These are phyloP conservation scores for Periconia sp. DNA, from an alignment of 2,329 filamentous ascomycete genomes.

Conservation along the genomic window DNA sequence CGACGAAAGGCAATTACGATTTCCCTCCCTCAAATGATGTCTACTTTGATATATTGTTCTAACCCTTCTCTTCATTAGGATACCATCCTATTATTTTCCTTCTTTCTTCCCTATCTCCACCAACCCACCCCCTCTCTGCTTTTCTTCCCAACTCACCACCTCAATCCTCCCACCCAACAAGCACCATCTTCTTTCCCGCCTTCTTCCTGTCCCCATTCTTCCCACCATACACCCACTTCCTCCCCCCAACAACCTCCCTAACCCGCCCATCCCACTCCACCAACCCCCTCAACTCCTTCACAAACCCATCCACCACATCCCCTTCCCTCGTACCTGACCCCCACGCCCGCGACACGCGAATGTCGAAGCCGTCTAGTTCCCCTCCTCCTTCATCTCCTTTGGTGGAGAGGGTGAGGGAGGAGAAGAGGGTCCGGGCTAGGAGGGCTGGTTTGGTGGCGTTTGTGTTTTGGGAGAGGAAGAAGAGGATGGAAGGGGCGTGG, in stretches of 20 bases:
- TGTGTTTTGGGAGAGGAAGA: no score
- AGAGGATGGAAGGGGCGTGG: no score
- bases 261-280: constrained; percentile 17
- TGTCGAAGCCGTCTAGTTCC: constrained; percentile 31
- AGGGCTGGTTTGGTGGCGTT: no score
- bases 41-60: no score
- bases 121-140: neutral
- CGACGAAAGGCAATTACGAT: no score
- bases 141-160: neutral
- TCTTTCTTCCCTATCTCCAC: neutral
- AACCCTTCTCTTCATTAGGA: no score
- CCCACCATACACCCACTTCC: constrained; percentile 22
- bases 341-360: constrained; percentile 27
- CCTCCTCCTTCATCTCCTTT: constrained; percentile 23
- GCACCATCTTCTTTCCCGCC: neutral
- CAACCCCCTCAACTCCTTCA: constrained; percentile 18
- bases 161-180: neutral
- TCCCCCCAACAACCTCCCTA: constrained; percentile 23
- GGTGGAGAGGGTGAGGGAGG: no score
- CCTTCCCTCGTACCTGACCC: constrained; percentile 23
- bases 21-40: no score
- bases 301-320: constrained; percentile 17
- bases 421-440: no score
- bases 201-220: constrained; percentile 3
- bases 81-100: no score